A percentile compares a stretch with the other conserved stretches of the same genome.
Evolutionary conservation across 768 basidiomycete species (phyloP).

Genomic region (Pleurotus salmoneostramineus): DNA sequence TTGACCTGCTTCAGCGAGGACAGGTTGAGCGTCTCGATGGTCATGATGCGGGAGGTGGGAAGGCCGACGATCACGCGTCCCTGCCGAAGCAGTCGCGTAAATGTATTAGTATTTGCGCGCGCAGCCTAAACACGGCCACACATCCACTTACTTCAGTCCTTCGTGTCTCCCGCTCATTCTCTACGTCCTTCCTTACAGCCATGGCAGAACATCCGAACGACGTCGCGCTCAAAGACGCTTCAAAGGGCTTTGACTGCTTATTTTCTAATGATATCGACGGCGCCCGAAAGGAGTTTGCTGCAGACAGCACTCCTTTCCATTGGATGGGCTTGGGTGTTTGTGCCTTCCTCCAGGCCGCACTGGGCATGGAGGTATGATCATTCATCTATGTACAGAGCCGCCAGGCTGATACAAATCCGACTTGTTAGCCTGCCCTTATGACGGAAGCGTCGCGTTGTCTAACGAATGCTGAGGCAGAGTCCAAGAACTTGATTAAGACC

Average conservation of each 20-base stretch:
- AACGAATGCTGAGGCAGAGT: slow-evolving; percentile 53
- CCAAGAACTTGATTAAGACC: slow-evolving; percentile 44
- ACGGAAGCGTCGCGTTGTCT: slow-evolving; percentile 57
- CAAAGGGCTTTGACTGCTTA: slow-evolving; percentile 59
- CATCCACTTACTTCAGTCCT: background rate
- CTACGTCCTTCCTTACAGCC: background rate
- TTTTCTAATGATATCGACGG: slow-evolving; percentile 63
- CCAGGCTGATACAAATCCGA: background rate
- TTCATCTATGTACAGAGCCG: background rate
- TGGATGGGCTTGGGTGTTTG: slow-evolving; percentile 68
- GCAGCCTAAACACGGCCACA: background rate
- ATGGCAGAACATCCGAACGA: slow-evolving; percentile 10
- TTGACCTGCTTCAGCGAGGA: slow-evolving; percentile 53
- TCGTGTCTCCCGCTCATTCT: background rate
- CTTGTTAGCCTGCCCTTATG: slow-evolving; percentile 50
- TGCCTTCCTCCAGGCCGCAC: slow-evolving; percentile 71
- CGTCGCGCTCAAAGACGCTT: slow-evolving; percentile 30
- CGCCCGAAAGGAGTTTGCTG: slow-evolving; percentile 49
- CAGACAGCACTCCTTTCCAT: slow-evolving; percentile 63
- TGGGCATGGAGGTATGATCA: slow-evolving; percentile 70
- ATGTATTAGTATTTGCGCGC: no score
- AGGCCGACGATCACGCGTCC: no score
- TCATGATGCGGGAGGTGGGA: slow-evolving; percentile 17
- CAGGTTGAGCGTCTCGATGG: slow-evolving; percentile 14
- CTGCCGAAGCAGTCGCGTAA: no score